Conservation (phyloP, 75 land plant genomes). For the Pinus tabuliformis region DNA sequence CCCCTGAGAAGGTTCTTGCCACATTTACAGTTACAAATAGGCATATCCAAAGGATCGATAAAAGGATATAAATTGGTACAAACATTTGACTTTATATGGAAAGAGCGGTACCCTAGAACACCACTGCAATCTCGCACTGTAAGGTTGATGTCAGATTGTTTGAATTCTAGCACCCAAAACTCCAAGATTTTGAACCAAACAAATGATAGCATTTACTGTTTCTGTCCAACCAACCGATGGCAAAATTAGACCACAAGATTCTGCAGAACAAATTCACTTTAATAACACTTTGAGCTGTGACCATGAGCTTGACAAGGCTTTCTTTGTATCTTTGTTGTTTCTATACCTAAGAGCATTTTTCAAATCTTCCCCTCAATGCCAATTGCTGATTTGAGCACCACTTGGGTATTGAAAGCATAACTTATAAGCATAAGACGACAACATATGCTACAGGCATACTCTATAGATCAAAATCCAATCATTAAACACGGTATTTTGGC, state of each 20-base stretch:
- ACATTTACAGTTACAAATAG: constrained; percentile 7
- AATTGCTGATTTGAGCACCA: background rate
- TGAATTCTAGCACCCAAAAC: background rate
- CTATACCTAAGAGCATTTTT: background rate
- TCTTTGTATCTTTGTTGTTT: too few species aligned
- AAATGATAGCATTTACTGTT: background rate
- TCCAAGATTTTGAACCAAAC: background rate
- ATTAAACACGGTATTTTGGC: background rate
- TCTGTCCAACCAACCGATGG: background rate
- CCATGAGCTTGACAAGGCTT: background rate
- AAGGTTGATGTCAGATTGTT: background rate
- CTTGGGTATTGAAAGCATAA: too few species aligned
- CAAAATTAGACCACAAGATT: background rate
- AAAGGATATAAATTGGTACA: background rate
- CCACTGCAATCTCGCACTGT: background rate
- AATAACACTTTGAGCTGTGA: background rate
- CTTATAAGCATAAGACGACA: background rate
- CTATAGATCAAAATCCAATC: background rate
- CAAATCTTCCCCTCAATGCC: background rate
- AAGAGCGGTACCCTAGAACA: background rate
- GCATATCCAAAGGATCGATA: background rate
- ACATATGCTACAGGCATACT: background rate
- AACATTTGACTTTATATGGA: background rate
- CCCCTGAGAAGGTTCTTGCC: background rate
- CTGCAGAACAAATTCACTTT: background rate